Percentiles rank a stretch among this genome's conserved stretches.
Conservation (phyloP, 805 yeast genomes). For the Yarrowia osloensis region DNA sequence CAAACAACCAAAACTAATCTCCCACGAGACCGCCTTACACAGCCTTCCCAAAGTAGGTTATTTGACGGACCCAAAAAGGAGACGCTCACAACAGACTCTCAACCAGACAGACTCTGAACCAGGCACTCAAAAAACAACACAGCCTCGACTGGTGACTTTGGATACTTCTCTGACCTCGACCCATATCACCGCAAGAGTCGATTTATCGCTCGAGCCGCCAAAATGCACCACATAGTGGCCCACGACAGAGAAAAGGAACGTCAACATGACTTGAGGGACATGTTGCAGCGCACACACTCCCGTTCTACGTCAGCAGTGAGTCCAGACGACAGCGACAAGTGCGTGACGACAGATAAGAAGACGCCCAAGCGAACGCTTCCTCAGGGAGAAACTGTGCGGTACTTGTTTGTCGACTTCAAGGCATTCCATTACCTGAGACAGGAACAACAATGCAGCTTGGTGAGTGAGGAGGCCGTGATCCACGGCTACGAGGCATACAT, state of each 20-base stretch:
- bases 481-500: conserved; percentile 85
- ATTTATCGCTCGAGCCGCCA: not conserved
- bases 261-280: not conserved
- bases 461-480: conserved; percentile 51
- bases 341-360: not conserved
- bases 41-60: not conserved
- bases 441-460: conserved; percentile 39
- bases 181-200: not conserved
- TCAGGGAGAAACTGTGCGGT: conserved; percentile 33
- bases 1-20: too few relatives aligned
- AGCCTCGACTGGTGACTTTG: not conserved
- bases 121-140: not conserved
- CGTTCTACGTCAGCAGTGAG: conserved; percentile 1
- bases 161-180: too few relatives aligned
- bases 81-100: not conserved
- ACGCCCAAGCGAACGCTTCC: not conserved
- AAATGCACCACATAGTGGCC: conserved; percentile 18
- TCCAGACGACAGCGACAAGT: conserved; percentile 22
- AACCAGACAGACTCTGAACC: too few relatives aligned
- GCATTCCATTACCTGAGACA: conserved; percentile 36
- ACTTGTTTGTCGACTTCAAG: conserved; percentile 41
- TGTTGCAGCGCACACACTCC: not conserved
- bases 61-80: not conserved
- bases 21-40: not conserved
- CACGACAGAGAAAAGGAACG: conserved; percentile 14